Evolutionary conservation across 23 red algal species (phyloP), one percentile per base, ranked within the genome.

Genomic region (Gracilaria vermiculophylla): DNA sequence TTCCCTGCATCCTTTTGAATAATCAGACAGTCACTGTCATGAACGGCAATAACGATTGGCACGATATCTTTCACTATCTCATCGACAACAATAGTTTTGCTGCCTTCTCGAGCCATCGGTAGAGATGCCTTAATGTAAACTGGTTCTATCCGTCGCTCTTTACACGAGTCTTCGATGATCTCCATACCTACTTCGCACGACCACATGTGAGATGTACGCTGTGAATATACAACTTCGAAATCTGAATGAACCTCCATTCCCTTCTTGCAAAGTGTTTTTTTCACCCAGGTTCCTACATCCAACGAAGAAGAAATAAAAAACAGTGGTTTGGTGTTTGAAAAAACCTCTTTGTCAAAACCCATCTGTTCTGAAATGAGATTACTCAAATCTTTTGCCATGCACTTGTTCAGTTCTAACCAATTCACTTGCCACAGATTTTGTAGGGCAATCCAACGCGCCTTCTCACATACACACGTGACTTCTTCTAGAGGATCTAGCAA

Each of bases 1-100:
- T 20, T 48, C 14, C 42, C 42, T 0, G 67, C 67, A 45, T 73
- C 67, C 24, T 40, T 45, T 20, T 45, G 36, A 48, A 73, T 42
- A 42, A 73, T 20, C 8, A 73, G 20, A 28, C 67, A 73, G 67
- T 73, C 67, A 34, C 67, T 42, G 20, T 73, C 67, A 48, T 73
- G 67, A 6, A 37, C 67, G 5, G 67, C 67, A 25, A 73, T 15
- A 28, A 73, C 23, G 67, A 45, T 28, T 32, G 67, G 67, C 5
- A 16, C 42, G 47, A 73, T 47, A 40, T 73, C 67, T 45, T 73
- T 28, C 21, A 73, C 23, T 0, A 73, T 25, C 4, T 47, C 67
- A 11, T 36, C 28, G 15, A 21, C n/a, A 17, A 54, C 15, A 4
- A 16, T 19, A 3, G 20, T n/a, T 21, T 54, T 21, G 4, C n/a